Conservation (phyloP, 306 rosid species). For the Acacia confusa region DNA sequence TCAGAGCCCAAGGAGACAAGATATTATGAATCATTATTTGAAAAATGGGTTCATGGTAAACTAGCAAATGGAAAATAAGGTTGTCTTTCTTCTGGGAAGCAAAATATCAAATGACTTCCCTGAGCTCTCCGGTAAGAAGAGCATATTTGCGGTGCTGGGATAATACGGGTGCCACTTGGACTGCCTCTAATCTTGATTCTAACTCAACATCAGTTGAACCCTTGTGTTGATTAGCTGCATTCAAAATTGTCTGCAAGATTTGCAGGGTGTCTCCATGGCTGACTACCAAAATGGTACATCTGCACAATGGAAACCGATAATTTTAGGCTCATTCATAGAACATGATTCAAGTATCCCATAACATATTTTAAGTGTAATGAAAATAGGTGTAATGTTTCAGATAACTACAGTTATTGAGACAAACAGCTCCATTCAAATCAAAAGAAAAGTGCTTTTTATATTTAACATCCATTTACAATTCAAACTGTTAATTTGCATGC, state of each 20-base stretch:
- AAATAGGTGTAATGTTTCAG: not conserved
- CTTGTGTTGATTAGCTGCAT: constrained; percentile 50
- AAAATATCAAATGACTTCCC: constrained; percentile 42
- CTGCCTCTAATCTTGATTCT: constrained; percentile 51
- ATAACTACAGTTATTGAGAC: not conserved
- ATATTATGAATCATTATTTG: no score
- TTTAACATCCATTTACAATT: constrained; percentile 7
- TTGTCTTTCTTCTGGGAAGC: constrained; percentile 12
- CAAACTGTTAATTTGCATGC: not conserved
- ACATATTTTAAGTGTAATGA: not conserved
- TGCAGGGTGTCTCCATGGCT: constrained; percentile 93
- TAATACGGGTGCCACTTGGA: constrained; percentile 51
- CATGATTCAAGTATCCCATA: constrained; percentile 28
- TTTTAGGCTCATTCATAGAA: constrained; percentile 11
- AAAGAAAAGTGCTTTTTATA: not conserved
- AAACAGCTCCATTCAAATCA: constrained; percentile 4
- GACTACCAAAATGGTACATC: constrained; percentile 74
- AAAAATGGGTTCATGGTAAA: constrained; percentile 13
- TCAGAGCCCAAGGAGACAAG: no score
- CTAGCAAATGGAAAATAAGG: not conserved
- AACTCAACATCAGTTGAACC: constrained; percentile 37
- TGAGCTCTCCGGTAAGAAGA: constrained; percentile 77
- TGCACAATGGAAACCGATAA: constrained; percentile 32
- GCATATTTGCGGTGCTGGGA: constrained; percentile 74
- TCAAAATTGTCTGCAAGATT: constrained; percentile 69